These are phyloP conservation scores for Saccharomyces hybrid DNA, from an alignment of 1,139 yeast species.

Conservation along the genomic window DNA sequence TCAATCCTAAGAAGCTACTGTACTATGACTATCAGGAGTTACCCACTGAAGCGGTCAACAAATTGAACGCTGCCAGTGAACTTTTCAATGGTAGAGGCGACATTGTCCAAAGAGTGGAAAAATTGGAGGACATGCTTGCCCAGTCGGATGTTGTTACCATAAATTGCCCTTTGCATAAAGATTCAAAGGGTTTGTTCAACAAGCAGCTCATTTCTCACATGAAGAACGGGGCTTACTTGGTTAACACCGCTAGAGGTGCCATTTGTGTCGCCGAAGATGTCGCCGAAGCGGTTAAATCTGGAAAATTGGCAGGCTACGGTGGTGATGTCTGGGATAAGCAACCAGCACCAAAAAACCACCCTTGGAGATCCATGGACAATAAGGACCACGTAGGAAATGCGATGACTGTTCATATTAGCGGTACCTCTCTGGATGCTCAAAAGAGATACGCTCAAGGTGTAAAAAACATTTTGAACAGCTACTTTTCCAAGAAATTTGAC, in stretches of 20 bases:
- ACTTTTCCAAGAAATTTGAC: constrained; percentile 53
- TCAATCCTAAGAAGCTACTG: constrained; percentile 64
- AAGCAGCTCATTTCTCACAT: constrained; percentile 60
- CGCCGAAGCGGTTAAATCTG: constrained; percentile 62
- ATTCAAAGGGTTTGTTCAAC: constrained; percentile 59
- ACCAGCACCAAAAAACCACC: constrained; percentile 70
- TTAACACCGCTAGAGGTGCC: constrained; percentile 83
- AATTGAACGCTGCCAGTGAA: constrained; percentile 33
- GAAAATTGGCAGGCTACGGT: constrained; percentile 70
- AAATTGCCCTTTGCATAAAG: constrained; percentile 71
- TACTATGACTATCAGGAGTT: constrained; percentile 73
- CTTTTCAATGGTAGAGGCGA: constrained; percentile 4
- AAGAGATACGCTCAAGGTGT: constrained; percentile 65
- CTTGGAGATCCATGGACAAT: constrained; percentile 68
- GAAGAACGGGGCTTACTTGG: constrained; percentile 71
- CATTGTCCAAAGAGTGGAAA: constrained; percentile 51
- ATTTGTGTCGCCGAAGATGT: constrained; percentile 66
- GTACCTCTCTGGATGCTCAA: constrained; percentile 77
- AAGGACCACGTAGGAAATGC: constrained; percentile 70
- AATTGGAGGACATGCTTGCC: constrained; percentile 59
- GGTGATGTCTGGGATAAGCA: constrained; percentile 82
- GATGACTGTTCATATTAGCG: constrained; percentile 79
- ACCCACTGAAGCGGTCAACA: constrained; percentile 49
- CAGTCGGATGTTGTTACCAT: constrained; percentile 70
- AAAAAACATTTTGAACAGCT: constrained; percentile 54